These are phyloP conservation scores for Neofusicoccum laricinum DNA, from an alignment of 2,329 filamentous ascomycete genomes.

Conservation along the genomic window DNA sequence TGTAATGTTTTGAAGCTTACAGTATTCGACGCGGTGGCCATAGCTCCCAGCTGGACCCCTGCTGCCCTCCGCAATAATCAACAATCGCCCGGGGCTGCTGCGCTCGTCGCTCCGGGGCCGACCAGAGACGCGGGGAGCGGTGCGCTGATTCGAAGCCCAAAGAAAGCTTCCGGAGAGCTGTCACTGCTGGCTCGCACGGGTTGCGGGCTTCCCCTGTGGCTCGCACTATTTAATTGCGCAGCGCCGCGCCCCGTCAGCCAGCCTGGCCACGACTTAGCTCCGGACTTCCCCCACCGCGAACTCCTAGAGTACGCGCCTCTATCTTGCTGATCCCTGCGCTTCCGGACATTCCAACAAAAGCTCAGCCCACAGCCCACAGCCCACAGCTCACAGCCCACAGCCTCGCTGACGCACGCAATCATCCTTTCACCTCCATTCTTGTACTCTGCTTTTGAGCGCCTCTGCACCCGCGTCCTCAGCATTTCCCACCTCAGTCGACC, in stretches of 20 bases:
- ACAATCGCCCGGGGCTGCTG: not conserved
- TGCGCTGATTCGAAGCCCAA: not conserved
- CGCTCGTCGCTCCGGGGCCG: too few relatives aligned
- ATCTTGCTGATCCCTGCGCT: not conserved
- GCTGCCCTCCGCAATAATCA: not conserved
- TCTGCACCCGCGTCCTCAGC: too few relatives aligned
- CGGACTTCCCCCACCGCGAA: constrained; percentile 11
- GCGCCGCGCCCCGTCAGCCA: not conserved
- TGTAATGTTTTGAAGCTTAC: not conserved
- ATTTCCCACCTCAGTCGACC: not conserved
- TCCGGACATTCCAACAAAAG: constrained; percentile 7
- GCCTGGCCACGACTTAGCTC: not conserved
- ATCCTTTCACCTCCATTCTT: not conserved
- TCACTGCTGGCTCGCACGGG: not conserved
- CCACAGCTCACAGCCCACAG: not conserved
- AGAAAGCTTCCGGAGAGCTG: not conserved
- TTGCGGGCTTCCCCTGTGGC: too few relatives aligned
- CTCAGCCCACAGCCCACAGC: not conserved
- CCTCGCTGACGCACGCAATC: not conserved
- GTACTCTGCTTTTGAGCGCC: not conserved
- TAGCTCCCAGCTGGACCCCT: constrained; percentile 8
- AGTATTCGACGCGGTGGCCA: not conserved
- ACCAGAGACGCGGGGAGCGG: not conserved
- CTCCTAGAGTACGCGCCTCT: constrained; percentile 2
- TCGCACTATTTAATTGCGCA: not conserved